Conservation (phyloP, 495 filamentous ascomycete genomes). For the Recurvomyces mirabilis region DNA sequence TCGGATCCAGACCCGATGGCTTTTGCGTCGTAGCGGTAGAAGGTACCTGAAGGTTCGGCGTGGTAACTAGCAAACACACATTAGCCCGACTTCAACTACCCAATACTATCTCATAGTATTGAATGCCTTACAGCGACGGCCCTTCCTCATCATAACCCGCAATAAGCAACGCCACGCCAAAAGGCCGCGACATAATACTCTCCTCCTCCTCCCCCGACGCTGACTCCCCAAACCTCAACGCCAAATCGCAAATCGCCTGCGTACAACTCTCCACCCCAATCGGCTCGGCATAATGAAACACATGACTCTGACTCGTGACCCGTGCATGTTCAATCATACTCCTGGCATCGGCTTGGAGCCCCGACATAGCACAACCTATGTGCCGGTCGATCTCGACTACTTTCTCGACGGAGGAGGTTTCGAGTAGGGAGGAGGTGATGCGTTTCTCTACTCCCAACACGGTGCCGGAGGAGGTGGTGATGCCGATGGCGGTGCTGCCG, state of each 20-base stretch:
- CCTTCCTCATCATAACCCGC: slow-evolving; percentile 96
- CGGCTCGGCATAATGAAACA: slow-evolving; percentile 91
- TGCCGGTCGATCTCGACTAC: slow-evolving; percentile 98
- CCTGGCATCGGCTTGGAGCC: slow-evolving; percentile 90
- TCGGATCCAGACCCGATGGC: slow-evolving; percentile 94
- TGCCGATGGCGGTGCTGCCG: slow-evolving; percentile 93
- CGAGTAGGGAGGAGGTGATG: slow-evolving; percentile 90
- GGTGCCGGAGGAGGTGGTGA: slow-evolving; percentile 85
- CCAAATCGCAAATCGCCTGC: slow-evolving; percentile 95
- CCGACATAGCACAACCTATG: slow-evolving; percentile 97
- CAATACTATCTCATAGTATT: too few relatives aligned
- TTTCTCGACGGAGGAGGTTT: slow-evolving; percentile 95
- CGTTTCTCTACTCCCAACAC: slow-evolving; percentile 98
- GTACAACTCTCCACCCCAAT: slow-evolving; percentile 94
- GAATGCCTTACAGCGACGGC: slow-evolving; percentile 75
- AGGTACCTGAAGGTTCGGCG: slow-evolving; percentile 92
- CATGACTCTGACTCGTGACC: slow-evolving; percentile 91
- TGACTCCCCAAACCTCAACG: slow-evolving; percentile 90
- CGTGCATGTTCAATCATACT: slow-evolving; percentile 96
- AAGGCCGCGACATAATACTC: slow-evolving; percentile 93
- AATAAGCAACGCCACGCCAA: slow-evolving; percentile 92
- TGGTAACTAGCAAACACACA: slow-evolving; percentile 54
- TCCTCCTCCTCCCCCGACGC: slow-evolving; percentile 89
- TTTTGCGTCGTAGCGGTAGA: slow-evolving; percentile 98
- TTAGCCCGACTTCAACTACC: too few relatives aligned